Evolutionary conservation across 768 basidiomycete genomes (phyloP).

Genomic region (Sarcodon aspratus): DNA sequence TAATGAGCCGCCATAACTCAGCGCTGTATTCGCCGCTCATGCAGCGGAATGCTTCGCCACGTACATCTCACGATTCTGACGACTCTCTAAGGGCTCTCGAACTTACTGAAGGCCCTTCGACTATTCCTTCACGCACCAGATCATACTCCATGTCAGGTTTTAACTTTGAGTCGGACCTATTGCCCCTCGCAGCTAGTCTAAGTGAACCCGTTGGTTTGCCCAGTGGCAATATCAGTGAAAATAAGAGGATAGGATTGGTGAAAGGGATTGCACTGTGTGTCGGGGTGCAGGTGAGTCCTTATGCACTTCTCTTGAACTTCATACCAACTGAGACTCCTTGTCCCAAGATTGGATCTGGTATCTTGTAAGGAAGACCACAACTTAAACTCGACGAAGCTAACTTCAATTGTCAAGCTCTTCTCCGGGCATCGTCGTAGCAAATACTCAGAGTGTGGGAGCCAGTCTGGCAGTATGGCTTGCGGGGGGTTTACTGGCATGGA

Average conservation of each 20-base stretch:
- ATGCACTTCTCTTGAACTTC: conserved; percentile 1
- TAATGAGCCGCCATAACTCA: too few species aligned
- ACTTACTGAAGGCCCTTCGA: conserved; percentile 48
- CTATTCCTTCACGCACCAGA: conserved; percentile 19
- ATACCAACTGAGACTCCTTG: not conserved
- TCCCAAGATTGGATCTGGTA: conserved; percentile 77
- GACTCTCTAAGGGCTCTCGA: conserved; percentile 72
- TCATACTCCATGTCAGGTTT: conserved; percentile 69
- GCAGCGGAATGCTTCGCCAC: conserved; percentile 15
- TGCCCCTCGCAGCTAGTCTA: conserved; percentile 69
- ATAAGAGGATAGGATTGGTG: conserved; percentile 54
- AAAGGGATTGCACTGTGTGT: conserved; percentile 88
- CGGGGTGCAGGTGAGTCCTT: conserved; percentile 54
- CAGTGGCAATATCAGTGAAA: conserved; percentile 39
- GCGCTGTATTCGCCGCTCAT: too few species aligned
- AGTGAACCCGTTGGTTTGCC: conserved; percentile 51
- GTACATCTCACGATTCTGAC: conserved; percentile 48
- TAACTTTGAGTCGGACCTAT: conserved; percentile 65
- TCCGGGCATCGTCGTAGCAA: conserved; percentile 84
- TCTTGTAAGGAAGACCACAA: conserved; percentile 50
- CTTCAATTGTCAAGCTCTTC: conserved; percentile 51
- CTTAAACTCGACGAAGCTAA: conserved; percentile 1
- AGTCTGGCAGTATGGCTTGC: conserved; percentile 78
- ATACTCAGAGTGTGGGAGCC: conserved; percentile 82
- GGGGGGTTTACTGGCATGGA: conserved; percentile 85